These are phyloP conservation scores for Aurinia saxatilis DNA, from an alignment of 345 rosid species.

Conservation along the genomic window DNA sequence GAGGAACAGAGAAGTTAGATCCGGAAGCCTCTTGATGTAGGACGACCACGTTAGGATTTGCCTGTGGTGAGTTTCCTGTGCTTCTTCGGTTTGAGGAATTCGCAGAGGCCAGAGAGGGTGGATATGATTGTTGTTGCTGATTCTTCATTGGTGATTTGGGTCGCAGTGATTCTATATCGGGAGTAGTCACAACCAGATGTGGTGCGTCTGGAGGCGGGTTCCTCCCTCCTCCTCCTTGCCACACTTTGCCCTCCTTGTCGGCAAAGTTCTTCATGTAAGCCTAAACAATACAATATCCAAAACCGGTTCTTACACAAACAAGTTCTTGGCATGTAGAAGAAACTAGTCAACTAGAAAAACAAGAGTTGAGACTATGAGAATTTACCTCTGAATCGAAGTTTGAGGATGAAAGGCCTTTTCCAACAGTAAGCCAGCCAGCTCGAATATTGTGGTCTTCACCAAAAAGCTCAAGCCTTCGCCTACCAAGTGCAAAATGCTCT, in stretches of 20 bases:
- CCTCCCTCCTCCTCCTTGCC: constrained; percentile 99
- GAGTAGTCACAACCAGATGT: constrained; percentile 78
- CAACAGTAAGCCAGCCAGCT: constrained; percentile 92
- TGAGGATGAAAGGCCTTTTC: constrained; percentile 80
- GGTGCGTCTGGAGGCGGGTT: constrained; percentile 92
- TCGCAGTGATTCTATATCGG: constrained; percentile 80
- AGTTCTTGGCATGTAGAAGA: background rate
- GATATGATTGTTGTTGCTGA: constrained; percentile 70
- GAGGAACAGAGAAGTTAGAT: constrained; percentile 56
- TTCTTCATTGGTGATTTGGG: constrained; percentile 98
- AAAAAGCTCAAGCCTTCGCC: constrained; percentile 94
- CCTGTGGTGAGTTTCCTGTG: constrained; percentile 70
- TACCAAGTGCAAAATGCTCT: constrained; percentile 96
- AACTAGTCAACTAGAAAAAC: background rate
- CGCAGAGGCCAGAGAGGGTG: constrained; percentile 56
- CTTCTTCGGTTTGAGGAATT: constrained; percentile 59
- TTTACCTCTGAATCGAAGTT: constrained; percentile 81
- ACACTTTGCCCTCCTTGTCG: constrained; percentile 92
- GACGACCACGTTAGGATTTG: constrained; percentile 41
- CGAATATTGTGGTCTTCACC: constrained; percentile 98
- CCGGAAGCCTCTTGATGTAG: constrained; percentile 59
- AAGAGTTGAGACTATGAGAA: background rate
- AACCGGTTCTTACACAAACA: background rate
- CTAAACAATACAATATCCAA: constrained; percentile 33
- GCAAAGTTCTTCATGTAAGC: constrained; percentile 60